Percentiles rank a stretch among this genome's conserved stretches.
phyloP scores from a whole-genome alignment of 768 basidiomycete genomes.

The Boletus sp. region DNA sequence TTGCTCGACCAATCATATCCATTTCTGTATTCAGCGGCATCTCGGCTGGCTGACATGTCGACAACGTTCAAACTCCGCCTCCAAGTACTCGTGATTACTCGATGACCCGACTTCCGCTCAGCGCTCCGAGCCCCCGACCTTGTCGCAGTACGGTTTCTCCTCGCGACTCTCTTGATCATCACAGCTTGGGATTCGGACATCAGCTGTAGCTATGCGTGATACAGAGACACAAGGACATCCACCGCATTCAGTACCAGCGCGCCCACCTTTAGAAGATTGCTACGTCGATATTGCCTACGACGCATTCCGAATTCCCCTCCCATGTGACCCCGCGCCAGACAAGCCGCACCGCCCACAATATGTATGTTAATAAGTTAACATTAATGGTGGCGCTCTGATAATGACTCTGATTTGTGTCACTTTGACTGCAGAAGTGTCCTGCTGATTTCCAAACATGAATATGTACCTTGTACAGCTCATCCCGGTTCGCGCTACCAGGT shows the following conservation, averaged over 20 bases:
- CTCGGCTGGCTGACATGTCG: background rate
- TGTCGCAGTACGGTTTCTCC: background rate
- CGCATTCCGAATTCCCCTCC: background rate
- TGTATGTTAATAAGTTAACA: background rate
- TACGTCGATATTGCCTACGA: background rate
- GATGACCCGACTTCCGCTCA: no score
- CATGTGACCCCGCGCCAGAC: background rate
- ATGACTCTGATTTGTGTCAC: constrained; percentile 4
- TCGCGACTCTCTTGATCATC: background rate
- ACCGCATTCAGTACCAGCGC: no score
- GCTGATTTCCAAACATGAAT: background rate
- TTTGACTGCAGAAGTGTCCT: background rate
- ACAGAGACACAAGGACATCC: no score
- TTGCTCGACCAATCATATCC: background rate
- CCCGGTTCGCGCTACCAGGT: background rate
- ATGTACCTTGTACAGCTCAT: background rate
- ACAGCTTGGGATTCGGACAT: background rate
- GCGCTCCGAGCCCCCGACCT: background rate
- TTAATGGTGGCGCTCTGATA: background rate
- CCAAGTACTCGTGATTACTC: no score
- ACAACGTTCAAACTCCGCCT: constrained; percentile 1
- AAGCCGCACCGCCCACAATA: background rate
- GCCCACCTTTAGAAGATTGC: no score
- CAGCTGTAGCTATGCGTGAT: background rate
- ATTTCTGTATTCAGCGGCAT: background rate